These are phyloP conservation scores for Ogataea neopini DNA, from an alignment of 805 yeast genomes.

Conservation along the genomic window DNA sequence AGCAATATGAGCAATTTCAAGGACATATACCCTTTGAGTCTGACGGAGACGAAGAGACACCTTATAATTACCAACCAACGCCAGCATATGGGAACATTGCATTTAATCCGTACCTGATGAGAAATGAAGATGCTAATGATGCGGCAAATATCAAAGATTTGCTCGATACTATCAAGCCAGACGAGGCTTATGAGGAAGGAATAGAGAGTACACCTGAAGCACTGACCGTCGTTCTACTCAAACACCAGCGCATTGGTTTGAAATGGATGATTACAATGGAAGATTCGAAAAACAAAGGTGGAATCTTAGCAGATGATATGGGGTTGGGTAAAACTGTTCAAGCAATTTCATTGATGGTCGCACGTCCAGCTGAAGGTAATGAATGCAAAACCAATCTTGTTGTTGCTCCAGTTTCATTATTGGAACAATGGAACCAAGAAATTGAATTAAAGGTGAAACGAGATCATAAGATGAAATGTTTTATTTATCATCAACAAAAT, in stretches of 20 bases:
- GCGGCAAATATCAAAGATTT: conserved; percentile 37
- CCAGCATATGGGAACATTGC: conserved; percentile 9
- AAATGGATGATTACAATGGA: conserved; percentile 81
- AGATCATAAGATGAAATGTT: conserved; percentile 44
- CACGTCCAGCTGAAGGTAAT: conserved; percentile 33
- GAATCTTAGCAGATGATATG: conserved; percentile 82
- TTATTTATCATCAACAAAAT: conserved; percentile 59
- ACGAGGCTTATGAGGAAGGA: conserved; percentile 48
- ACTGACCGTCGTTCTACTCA: conserved; percentile 42
- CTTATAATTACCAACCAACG: neutral
- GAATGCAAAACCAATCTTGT: conserved; percentile 60
- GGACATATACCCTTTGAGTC: neutral
- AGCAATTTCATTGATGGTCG: conserved; percentile 58
- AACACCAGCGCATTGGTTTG: conserved; percentile 83
- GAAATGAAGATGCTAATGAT: conserved; percentile 15
- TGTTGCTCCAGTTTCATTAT: conserved; percentile 88
- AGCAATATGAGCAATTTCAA: neutral
- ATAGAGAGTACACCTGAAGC: conserved; percentile 68
- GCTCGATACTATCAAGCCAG: conserved; percentile 53
- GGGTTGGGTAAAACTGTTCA: conserved; percentile 80
- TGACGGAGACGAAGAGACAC: neutral
- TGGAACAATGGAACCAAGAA: conserved; percentile 86
- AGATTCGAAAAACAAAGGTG: conserved; percentile 56
- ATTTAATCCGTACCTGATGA: conserved; percentile 16
- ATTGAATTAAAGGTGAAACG: conserved; percentile 60